These are phyloP conservation scores for Raphanus hybrid DNA, from an alignment of 441 rosid genomes.

Conservation along the genomic window DNA sequence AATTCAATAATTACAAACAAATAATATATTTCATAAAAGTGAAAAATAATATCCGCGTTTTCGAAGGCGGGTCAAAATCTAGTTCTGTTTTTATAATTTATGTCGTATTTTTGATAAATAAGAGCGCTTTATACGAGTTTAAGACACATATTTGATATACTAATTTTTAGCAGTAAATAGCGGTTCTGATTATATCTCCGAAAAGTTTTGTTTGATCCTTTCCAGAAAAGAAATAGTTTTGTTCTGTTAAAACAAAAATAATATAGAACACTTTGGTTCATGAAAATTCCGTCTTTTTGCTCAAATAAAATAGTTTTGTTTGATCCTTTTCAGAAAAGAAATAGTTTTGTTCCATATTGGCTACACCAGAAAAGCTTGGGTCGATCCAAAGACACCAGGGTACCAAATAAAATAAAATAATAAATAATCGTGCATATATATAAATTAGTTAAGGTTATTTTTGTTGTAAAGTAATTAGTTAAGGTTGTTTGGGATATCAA, in stretches of 20 bases:
- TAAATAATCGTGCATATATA: neutral
- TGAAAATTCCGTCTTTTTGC: neutral
- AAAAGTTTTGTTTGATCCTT: neutral
- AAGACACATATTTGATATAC: neutral
- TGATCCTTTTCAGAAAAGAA: too few relatives aligned
- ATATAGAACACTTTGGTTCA: neutral
- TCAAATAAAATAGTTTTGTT: too few relatives aligned
- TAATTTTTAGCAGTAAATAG: neutral
- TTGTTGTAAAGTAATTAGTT: neutral
- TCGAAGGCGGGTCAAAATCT: too few relatives aligned
- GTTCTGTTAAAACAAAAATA: neutral
- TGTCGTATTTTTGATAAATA: neutral
- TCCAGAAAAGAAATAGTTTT: neutral
- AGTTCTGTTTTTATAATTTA: neutral
- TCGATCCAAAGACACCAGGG: neutral
- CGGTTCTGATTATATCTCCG: neutral
- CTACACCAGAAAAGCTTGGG: neutral
- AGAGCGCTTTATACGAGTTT: neutral
- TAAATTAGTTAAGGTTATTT: neutral
- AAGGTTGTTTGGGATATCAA: neutral
- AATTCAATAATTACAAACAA: too few relatives aligned
- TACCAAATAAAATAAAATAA: neutral
- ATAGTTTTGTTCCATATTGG: neutral
- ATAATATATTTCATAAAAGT: too few relatives aligned
- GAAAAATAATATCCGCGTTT: too few relatives aligned